Evolutionary conservation across 2,329 filamentous ascomycete genomes (phyloP).

Genomic region (Celoporthe dispersa): DNA sequence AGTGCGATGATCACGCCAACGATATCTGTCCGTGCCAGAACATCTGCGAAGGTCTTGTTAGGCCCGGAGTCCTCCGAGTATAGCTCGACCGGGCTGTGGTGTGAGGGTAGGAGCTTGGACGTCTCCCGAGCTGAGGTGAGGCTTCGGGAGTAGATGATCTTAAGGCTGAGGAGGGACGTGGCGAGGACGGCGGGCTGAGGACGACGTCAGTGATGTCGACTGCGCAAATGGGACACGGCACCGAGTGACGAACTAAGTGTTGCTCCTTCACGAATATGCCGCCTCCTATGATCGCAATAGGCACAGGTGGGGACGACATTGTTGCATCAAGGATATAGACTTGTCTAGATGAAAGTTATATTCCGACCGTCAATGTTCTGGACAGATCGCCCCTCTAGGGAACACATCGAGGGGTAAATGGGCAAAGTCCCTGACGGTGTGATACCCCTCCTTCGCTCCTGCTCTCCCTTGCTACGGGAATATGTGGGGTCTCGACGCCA

Average conservation of each 20-base stretch:
- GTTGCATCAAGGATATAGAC: background rate
- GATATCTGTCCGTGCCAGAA: constrained; percentile 57
- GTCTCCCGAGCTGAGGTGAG: constrained; percentile 53
- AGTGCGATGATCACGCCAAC: constrained; percentile 60
- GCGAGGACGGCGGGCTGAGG: constrained; percentile 29
- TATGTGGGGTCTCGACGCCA: constrained; percentile 6
- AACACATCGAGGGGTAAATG: background rate
- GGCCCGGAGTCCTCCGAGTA: constrained; percentile 59
- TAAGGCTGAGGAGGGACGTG: constrained; percentile 51
- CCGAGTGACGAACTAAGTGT: constrained; percentile 52
- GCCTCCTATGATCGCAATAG: constrained; percentile 62
- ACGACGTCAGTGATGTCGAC: constrained; percentile 2
- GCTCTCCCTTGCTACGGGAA: background rate
- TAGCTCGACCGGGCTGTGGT: constrained; percentile 44
- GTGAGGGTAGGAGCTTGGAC: constrained; percentile 38
- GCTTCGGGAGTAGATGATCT: constrained; percentile 65
- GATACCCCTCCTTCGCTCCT: background rate
- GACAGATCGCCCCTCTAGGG: background rate
- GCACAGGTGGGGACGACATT: constrained; percentile 22
- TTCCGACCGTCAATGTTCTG: background rate
- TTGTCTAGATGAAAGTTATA: background rate
- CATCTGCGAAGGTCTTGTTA: constrained; percentile 49
- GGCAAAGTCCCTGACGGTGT: background rate
- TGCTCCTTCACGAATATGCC: constrained; percentile 66
- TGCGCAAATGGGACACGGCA: background rate